These are phyloP conservation scores for Ensete glaucum DNA, from an alignment of 176 grass and related monocot species.

Conservation along the genomic window DNA sequence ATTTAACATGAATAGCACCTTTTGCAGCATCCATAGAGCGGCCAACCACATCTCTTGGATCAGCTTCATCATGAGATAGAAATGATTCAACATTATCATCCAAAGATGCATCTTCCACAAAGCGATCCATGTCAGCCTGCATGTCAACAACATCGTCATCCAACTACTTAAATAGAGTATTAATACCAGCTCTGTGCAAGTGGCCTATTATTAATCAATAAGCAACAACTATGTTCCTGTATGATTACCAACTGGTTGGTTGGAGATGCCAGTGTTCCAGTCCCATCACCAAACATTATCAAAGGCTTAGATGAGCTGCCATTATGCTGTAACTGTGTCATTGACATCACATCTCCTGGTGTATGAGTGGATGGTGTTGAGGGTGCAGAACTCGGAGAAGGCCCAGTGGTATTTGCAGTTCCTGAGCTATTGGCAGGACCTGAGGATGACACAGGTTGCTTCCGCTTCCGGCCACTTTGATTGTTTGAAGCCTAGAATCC, in stretches of 20 bases:
- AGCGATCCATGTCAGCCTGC: slow-evolving; percentile 86
- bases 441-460: slow-evolving; percentile 67
- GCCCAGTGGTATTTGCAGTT: slow-evolving; percentile 92
- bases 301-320: slow-evolving; percentile 66
- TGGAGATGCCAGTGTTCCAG: slow-evolving; percentile 73
- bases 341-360: slow-evolving; percentile 81
- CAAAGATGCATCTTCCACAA: slow-evolving; percentile 88
- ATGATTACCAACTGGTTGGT: slow-evolving; percentile 64
- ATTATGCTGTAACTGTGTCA: slow-evolving; percentile 73
- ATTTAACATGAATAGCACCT: slow-evolving; percentile 32
- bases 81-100: slow-evolving; percentile 99
- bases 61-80: slow-evolving; percentile 96
- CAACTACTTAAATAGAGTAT: background rate
- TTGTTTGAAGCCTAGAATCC: slow-evolving; percentile 41
- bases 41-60: slow-evolving; percentile 80
- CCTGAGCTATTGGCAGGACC: slow-evolving; percentile 84
- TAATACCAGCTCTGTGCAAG: background rate
- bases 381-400: slow-evolving; percentile 91
- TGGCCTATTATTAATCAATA: background rate
- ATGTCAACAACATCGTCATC: slow-evolving; percentile 11
- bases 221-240: background rate
- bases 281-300: slow-evolving; percentile 69
- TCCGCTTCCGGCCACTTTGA: slow-evolving; percentile 29
- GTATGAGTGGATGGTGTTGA: slow-evolving; percentile 98
- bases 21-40: slow-evolving; percentile 86